Evolutionary conservation across 495 filamentous ascomycete species (phyloP).

Genomic region (Acidomyces sp.): DNA sequence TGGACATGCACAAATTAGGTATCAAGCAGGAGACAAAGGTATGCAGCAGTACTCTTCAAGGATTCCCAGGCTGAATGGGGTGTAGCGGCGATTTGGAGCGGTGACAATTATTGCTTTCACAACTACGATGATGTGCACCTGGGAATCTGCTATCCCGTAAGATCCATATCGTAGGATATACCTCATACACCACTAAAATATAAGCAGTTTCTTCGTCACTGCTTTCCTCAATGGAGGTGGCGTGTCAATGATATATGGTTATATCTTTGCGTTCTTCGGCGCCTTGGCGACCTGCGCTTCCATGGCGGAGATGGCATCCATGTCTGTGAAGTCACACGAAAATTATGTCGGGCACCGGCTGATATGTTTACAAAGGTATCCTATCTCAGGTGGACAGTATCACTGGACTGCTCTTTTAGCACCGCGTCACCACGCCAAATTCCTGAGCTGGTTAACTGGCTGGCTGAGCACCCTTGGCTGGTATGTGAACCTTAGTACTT

Average conservation of each 20-base stretch:
- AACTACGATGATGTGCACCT: constrained; percentile 9
- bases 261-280: constrained; percentile 11
- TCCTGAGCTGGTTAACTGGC: constrained; percentile 21
- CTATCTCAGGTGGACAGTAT: constrained; percentile 12
- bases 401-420: constrained; percentile 7
- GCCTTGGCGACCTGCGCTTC: constrained; percentile 4
- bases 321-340: neutral
- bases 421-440: neutral
- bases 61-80: too few relatives aligned
- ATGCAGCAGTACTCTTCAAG: too few relatives aligned
- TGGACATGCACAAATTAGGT: too few relatives aligned
- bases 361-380: constrained; percentile 1
- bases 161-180: too few relatives aligned
- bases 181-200: too few relatives aligned
- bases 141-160: too few relatives aligned
- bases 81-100: constrained; percentile 6
- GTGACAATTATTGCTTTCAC: constrained; percentile 6
- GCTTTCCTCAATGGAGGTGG: constrained; percentile 8
- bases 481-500: too few relatives aligned
- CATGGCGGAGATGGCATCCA: constrained; percentile 15
- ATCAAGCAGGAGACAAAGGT: too few relatives aligned
- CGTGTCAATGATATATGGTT: constrained; percentile 11
- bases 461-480: constrained; percentile 51
- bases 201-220: constrained; percentile 4
- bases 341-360: neutral